Conservation (phyloP, 306 rosid species). For the Acacia confusa region DNA sequence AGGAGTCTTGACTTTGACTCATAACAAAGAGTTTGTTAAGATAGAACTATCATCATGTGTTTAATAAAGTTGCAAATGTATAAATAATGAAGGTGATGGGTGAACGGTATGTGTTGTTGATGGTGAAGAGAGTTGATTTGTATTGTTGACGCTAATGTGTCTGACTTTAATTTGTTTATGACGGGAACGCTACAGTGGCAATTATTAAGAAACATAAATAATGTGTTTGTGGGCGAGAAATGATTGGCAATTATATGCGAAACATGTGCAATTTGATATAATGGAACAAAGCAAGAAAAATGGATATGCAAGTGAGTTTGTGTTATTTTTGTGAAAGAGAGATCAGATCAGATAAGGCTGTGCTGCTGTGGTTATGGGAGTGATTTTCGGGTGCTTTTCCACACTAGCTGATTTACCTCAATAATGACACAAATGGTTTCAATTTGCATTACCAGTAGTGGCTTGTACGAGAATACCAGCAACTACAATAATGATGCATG, state of each 20-base stretch:
- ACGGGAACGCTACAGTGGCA: not conserved
- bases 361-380: constrained; percentile 23
- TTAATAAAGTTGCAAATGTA: not conserved
- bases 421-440: too few relatives aligned
- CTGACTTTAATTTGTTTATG: not conserved
- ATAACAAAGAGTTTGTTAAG: not conserved
- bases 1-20: constrained; percentile 6
- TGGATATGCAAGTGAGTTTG: too few relatives aligned
- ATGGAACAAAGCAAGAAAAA: not conserved
- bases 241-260: constrained; percentile 30
- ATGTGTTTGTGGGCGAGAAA: not conserved
- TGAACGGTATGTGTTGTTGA: not conserved
- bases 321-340: not conserved
- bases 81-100: not conserved
- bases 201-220: not conserved
- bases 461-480: not conserved
- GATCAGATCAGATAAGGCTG: not conserved
- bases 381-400: constrained; percentile 28
- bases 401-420: not conserved
- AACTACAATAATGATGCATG: not conserved
- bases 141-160: not conserved
- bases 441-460: not conserved
- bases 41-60: not conserved
- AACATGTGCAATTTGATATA: not conserved
- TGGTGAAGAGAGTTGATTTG: not conserved